Base-by-base conservation (phyloP, 2,329 filamentous ascomycete species). In the Aspergillus fructus region DNA sequence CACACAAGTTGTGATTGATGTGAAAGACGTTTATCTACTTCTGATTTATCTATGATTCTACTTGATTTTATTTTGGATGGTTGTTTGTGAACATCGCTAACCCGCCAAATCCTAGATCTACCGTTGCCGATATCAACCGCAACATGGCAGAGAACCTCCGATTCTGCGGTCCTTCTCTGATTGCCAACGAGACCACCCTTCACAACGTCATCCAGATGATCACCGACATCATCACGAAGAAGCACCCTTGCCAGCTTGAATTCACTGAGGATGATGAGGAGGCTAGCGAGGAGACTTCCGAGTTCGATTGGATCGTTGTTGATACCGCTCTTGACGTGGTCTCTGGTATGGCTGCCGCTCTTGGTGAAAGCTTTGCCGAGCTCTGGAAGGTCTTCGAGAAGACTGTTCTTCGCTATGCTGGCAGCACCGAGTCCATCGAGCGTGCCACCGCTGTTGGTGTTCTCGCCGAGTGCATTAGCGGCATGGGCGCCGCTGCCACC, bases 341-440 rank as follows among this genome's bases (percentile, higher is more conserved):
- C 50, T 91, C 91, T 51, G 91, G 90, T 39, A 84, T 97, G 41
- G 88, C 93, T 19, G 85, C 86, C 47, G 91, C 91, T 33, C 86
- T 97, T 13, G 94, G 94, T 40, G 75, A 83, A 21, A 86, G 87
- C 65, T 97, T 97, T 68, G 83, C 83, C 55, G 89, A 96, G 79
- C 81, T 97, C 61, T 97, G 92, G 91, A 96, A 96, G 82, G 87
- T 96, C 67, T 96, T 97, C 65, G 90, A 96, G 81, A 93, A 94
- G 82, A 90, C 89, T 39, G 83, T 97, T 66, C 80, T 96, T 71
- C 93, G 91, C 78, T 94, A 92, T 68, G 89, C 91, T 52, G 90
- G 89, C 72, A 93, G 91, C 61, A 88, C 89, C 64, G 93, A 97
- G 76, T 82, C 89, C 49, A 87, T 91, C 39, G 93, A 97, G 81